Evolutionary conservation across 23 red algal species (phyloP).

Genomic region (Gracilaria caudata): DNA sequence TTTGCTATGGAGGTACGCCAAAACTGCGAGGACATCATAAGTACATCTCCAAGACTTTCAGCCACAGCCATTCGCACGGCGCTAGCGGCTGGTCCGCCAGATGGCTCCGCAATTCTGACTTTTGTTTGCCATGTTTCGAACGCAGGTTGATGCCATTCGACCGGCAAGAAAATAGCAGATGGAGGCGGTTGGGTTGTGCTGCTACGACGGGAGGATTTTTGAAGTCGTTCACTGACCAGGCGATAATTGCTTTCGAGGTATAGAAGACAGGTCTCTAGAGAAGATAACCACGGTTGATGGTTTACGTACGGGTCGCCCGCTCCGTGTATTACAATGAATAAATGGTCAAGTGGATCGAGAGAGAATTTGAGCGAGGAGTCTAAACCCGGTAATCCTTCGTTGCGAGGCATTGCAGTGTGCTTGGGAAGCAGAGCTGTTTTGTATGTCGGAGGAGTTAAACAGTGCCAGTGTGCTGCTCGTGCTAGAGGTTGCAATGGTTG

Average conservation of each 20-base stretch:
- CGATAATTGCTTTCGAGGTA: conserved; percentile 27
- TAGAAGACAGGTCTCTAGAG: conserved; percentile 31
- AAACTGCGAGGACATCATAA: conserved; percentile 53
- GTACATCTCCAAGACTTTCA: conserved; percentile 51
- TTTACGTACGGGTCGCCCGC: conserved; percentile 60
- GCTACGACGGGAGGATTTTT: conserved; percentile 34
- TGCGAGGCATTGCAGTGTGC: background rate
- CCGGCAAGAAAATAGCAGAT: conserved; percentile 48
- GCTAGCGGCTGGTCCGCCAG: background rate
- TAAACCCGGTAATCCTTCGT: conserved; percentile 42
- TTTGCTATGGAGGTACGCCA: conserved; percentile 37
- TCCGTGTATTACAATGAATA: conserved; percentile 50
- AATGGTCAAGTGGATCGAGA: conserved; percentile 35
- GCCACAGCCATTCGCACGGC: conserved; percentile 48
- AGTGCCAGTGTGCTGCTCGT: background rate
- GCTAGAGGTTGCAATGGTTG: background rate
- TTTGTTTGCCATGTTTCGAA: conserved; percentile 64
- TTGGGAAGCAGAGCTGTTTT: background rate
- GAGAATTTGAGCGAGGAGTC: conserved; percentile 54
- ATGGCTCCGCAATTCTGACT: conserved; percentile 39
- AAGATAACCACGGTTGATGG: conserved; percentile 56
- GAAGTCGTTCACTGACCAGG: conserved; percentile 26
- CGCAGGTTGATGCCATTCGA: conserved; percentile 58
- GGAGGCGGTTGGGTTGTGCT: conserved; percentile 9
- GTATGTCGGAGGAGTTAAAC: background rate